Base-by-base conservation (phyloP, 306 rosid species). In the Canavalia ensiformis region DNA sequence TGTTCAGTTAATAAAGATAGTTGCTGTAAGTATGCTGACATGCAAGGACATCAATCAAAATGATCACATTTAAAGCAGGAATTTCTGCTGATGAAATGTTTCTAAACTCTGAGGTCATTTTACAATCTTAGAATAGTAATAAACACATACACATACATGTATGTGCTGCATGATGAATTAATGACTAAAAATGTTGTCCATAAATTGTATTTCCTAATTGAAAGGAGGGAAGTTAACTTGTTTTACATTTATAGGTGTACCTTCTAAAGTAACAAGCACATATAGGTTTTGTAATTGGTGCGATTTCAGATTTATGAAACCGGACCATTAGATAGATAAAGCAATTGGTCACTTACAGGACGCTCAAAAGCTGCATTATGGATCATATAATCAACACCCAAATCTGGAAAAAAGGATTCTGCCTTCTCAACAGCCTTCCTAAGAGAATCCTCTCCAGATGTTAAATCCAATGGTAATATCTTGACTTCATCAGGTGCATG, bases 341-440 rank as follows among this genome's bases (percentile, higher is more conserved):
- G 86, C 34, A 63, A 83, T 47, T 80, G 51, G 72, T 75, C 74
- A 90, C 98, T 89, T 83, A 95, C 97, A 46, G 98, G 99, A 74
- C 99, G 97, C 89, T 95, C 99, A 68, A 82, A 87, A 82, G 98
- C 98, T 41, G 98, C 97, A 89, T 93, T 95, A 68, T 95, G 99
- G 78, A 95, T 87, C 97, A 95, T 91, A 76, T 89, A 93, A 88
- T 95, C 96, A 81, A 91, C 91, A 72, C 99, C 99, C 56, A 87
- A 82, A 81, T 88, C 87, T 0, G 91, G 92, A 51, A 95, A 91
- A 80, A 86, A 35, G 7, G 88, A 93, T 81, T 90, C 99, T 37
- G 97, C 98, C 82, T 74, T 72, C 83, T 90, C 92, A 49, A 93
- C 97, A 72, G 89, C 94, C 83, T 81, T 82, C 82, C 81, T 68